Base-by-base conservation (phyloP, 2,329 filamentous ascomycete species). In the Scedosporium aurantiacum region DNA sequence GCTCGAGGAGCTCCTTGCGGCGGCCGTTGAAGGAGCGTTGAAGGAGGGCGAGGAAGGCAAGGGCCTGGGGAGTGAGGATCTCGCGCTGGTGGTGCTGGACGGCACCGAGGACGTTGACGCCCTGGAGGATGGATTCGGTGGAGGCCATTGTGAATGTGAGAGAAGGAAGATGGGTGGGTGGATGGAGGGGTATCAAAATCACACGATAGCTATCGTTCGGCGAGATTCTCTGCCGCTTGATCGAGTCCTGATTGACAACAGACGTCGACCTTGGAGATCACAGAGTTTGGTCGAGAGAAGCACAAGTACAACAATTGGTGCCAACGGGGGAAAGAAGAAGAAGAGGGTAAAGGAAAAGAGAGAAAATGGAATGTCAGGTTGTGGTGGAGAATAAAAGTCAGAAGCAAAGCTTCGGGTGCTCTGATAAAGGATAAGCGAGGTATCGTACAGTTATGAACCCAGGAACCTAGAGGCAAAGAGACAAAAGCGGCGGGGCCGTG, bases 1-100 rank as follows among this genome's bases (percentile, higher is more conserved):
- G 87, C 78, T 97, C 88, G 61, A 99, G 85, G 52, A 99, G 85
- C 57, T 82, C 80, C 81, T 96, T 96, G 76, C 94, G 90, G 61
- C 88, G 93, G 65, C 75, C 78, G 75, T 97, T 95, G 83, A 97
- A 97, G 66, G 91, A 91, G 72, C 93, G 88, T 79, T 99, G 94
- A 70, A 99, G 85, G 66, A 97, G 87, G 43, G 93, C 90, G 64
- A 99, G 85, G 81, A 97, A 99, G 65, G 91, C 89, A 66, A 90
- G 86, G 61, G 93, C 93, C 66, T 95, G 84, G 68, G 91, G 93
- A 65, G 86, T 96, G 66, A 97, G 84, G 73, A 99, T 95, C 82
- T 96, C 93, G 78, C 85, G 86, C 74, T 92, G 88, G 68, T 87
- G 79, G 63, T 93, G 85, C 70, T 85, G 86, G 71, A 97, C 78